Base-by-base conservation (phyloP, 1,284 basidiomycete species). In the Cryptococcus sp. region DNA sequence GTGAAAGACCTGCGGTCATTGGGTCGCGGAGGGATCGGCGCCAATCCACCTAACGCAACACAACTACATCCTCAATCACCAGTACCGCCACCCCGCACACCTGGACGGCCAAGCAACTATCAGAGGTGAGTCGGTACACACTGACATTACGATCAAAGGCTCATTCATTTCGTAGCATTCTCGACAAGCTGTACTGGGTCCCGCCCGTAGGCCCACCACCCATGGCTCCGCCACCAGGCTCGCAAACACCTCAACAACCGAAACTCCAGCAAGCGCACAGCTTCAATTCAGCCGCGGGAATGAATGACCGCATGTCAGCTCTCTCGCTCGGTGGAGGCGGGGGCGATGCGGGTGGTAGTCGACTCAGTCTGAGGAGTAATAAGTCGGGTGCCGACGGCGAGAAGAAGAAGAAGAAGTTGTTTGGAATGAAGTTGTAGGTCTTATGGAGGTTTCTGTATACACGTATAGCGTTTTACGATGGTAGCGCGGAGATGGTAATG, bases 1-100 rank as follows among this genome's bases (percentile, higher is more conserved):
- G 82, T 96, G 52, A 88, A 90, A 59, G 91, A 94, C 70, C 81
- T 98, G 58, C 89, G 90, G 72, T 86, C 88, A 17, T 82, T 97
- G 20, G 91, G 86, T 81, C 52, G 92, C 87, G 52, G 85, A 84
- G 58, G 92, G 84, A 62, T 93, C 85, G 54, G 85, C 80, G 70
- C 84, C 82, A 58, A 77, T 51, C 77, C 87, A 39, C 91, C 91
- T 0, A 89, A 90, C 64, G 90, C 83, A n/a, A 83, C 86, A 23
- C 76, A 79, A 35, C 80, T 77, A 50, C 81, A 78, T 61, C 76
- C 77, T 5, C 64, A 71, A 42, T 55, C 71, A 38, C 74, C 72
- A 69, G 60, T 65, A 22, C 49, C 84, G 82, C 30, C 79, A 78
- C 47, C 81, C 83, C 54, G 79, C 83, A 11, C 85, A 82, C 77